Percentiles rank a stretch among this genome's conserved stretches.
These are phyloP conservation scores for Aspergillus transmontanensis DNA, from an alignment of 2,329 filamentous ascomycete species.

Conservation along the genomic window DNA sequence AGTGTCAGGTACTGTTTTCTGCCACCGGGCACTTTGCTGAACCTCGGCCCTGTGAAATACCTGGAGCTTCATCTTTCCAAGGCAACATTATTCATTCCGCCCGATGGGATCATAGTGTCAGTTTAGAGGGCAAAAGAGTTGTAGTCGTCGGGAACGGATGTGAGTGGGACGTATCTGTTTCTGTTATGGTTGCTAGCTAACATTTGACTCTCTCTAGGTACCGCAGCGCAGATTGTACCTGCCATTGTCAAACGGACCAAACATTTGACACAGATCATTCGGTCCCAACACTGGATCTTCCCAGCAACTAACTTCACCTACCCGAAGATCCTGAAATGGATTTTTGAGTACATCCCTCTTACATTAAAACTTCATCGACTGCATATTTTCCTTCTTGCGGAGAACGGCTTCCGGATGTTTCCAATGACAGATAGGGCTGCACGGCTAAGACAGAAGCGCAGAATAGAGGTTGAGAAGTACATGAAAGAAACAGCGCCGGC, in stretches of 20 bases:
- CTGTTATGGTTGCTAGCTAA: too few relatives aligned
- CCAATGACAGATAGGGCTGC: constrained; percentile 37
- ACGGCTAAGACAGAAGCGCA: constrained; percentile 34
- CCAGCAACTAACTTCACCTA: constrained; percentile 44
- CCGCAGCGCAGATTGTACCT: constrained; percentile 31
- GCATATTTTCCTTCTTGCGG: too few relatives aligned
- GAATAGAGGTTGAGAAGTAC: constrained; percentile 38
- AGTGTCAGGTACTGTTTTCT: constrained; percentile 54
- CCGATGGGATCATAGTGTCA: too few relatives aligned
- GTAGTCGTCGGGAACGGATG: too few relatives aligned
- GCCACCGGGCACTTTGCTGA: constrained; percentile 57
- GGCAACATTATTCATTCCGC: too few relatives aligned
- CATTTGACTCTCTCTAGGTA: neutral
- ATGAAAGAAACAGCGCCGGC: too few relatives aligned
- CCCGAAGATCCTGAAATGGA: constrained; percentile 52
- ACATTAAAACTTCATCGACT: constrained; percentile 21
- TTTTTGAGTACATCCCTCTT: constrained; percentile 40
- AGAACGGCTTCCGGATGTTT: too few relatives aligned
- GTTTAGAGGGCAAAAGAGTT: too few relatives aligned
- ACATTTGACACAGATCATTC: constrained; percentile 59
- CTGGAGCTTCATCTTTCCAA: too few relatives aligned
- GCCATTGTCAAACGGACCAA: constrained; percentile 47
- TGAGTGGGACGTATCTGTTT: too few relatives aligned
- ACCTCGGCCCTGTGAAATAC: constrained; percentile 47
- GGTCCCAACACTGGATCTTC: constrained; percentile 59